A percentile compares a stretch with the other conserved stretches of the same genome.
These are phyloP conservation scores for Aspergillus sp. DNA, from an alignment of 2,329 filamentous ascomycete species.

Conservation along the genomic window DNA sequence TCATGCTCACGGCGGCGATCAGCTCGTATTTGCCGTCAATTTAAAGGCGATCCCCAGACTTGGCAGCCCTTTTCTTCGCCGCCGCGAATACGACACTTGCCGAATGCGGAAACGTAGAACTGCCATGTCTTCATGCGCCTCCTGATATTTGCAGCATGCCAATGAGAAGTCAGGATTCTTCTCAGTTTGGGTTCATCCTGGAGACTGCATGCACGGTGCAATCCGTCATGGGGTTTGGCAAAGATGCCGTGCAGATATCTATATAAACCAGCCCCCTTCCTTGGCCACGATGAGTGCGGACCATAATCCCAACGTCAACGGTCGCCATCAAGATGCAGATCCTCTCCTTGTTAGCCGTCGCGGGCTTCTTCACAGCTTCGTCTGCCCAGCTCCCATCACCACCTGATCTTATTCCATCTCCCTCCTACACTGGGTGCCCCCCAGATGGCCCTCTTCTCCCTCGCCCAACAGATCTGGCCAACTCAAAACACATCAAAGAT, in stretches of 20 bases:
- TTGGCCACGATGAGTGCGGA: neutral
- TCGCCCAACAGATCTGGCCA: conserved; percentile 28
- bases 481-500: conserved; percentile 27
- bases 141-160: neutral
- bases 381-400: conserved; percentile 11
- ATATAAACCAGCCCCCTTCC: neutral
- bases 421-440: conserved; percentile 20
- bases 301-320: neutral
- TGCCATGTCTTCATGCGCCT: neutral
- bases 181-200: neutral
- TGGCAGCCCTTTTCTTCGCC: neutral
- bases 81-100: conserved; percentile 3
- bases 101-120: neutral
- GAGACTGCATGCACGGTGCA: neutral
- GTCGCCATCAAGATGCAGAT: neutral
- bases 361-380: neutral
- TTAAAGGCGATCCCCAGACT: neutral
- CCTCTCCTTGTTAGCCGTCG: neutral
- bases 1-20: neutral
- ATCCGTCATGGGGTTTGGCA: neutral
- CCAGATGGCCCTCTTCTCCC: conserved; percentile 31
- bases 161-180: neutral
- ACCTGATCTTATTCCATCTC: conserved; percentile 8
- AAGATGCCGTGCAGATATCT: neutral
- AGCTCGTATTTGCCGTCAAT: neutral